A percentile compares a stretch with the other conserved stretches of the same genome.
phyloP scores from a whole-genome alignment of 208 protist species.

The Trypanosoma boissoni region DNA sequence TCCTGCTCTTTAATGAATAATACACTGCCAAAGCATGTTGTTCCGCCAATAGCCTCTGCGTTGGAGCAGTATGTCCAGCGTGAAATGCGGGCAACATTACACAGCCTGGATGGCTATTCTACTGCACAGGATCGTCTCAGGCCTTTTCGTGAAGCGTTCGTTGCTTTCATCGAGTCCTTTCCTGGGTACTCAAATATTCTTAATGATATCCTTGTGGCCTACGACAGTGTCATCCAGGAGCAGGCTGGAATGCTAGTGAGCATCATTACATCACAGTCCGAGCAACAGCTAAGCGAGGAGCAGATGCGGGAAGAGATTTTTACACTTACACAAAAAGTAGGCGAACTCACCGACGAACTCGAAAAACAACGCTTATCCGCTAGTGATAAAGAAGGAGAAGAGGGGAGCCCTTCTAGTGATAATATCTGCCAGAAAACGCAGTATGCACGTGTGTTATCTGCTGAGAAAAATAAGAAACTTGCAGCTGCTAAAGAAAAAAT shows the following conservation, averaged over 20 bases:
- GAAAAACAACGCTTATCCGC: slow-evolving; percentile 8
- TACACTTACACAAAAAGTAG: slow-evolving; percentile 36
- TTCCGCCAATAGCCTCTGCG: slow-evolving; percentile 15
- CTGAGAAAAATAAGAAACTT: slow-evolving; percentile 33
- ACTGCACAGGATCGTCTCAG: slow-evolving; percentile 45
- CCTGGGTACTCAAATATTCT: slow-evolving; percentile 64
- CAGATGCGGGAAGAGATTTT: slow-evolving; percentile 24
- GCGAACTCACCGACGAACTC: slow-evolving; percentile 32
- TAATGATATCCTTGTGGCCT: slow-evolving; percentile 67
- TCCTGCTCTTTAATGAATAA: slow-evolving; percentile 1
- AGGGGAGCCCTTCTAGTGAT: not conserved
- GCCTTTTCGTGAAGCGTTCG: slow-evolving; percentile 78
- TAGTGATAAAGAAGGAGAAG: not conserved
- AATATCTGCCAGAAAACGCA: no score
- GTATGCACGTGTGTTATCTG: slow-evolving; percentile 22
- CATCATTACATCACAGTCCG: slow-evolving; percentile 27
- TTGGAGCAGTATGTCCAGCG: slow-evolving; percentile 22
- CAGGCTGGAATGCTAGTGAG: slow-evolving; percentile 68
- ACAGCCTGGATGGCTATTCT: not conserved
- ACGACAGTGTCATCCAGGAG: slow-evolving; percentile 77
- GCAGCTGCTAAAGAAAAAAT: slow-evolving; percentile 35
- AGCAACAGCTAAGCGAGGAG: slow-evolving; percentile 20
- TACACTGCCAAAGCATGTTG: not conserved
- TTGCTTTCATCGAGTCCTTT: slow-evolving; percentile 59
- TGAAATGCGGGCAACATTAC: slow-evolving; percentile 10